Evolutionary conservation across 2,329 filamentous ascomycete species (phyloP).

Genomic region (Trichophyton simii): DNA sequence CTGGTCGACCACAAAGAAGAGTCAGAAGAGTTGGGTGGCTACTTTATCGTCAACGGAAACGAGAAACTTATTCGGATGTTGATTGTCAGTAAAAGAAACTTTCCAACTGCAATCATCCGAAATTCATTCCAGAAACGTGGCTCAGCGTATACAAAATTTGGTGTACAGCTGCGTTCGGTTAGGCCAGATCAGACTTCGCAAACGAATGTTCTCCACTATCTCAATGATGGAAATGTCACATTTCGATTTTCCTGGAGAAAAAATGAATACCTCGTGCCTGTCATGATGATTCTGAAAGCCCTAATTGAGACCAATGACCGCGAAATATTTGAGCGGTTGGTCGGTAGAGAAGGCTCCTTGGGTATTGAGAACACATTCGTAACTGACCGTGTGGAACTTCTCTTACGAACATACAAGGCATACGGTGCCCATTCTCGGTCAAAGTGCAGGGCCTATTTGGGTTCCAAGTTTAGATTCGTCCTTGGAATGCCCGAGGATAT

Average conservation of each 20-base stretch:
- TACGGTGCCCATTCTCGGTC: constrained; percentile 73
- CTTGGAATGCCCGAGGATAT: constrained; percentile 72
- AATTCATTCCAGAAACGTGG: constrained; percentile 83
- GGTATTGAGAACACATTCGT: constrained; percentile 81
- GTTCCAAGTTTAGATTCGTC: constrained; percentile 80
- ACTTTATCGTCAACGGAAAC: constrained; percentile 95
- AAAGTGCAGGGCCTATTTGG: constrained; percentile 74
- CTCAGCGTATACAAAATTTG: constrained; percentile 72
- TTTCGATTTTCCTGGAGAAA: constrained; percentile 98
- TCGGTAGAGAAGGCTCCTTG: constrained; percentile 64
- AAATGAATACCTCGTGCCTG: constrained; percentile 88
- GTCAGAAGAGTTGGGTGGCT: constrained; percentile 88
- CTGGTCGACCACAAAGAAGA: constrained; percentile 85
- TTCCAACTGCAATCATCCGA: constrained; percentile 85
- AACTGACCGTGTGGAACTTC: constrained; percentile 82
- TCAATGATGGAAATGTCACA: constrained; percentile 89
- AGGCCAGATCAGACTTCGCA: constrained; percentile 96
- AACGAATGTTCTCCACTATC: constrained; percentile 92
- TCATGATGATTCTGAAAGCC: constrained; percentile 94
- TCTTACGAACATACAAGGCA: constrained; percentile 84
- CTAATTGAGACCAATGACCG: constrained; percentile 91
- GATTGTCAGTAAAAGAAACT: constrained; percentile 81
- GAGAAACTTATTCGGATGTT: constrained; percentile 93
- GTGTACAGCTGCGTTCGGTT: constrained; percentile 82
- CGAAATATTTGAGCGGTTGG: constrained; percentile 88